phyloP scores from a whole-genome alignment of 2,329 filamentous ascomycete species.

The Diaporthe aspalathi region DNA sequence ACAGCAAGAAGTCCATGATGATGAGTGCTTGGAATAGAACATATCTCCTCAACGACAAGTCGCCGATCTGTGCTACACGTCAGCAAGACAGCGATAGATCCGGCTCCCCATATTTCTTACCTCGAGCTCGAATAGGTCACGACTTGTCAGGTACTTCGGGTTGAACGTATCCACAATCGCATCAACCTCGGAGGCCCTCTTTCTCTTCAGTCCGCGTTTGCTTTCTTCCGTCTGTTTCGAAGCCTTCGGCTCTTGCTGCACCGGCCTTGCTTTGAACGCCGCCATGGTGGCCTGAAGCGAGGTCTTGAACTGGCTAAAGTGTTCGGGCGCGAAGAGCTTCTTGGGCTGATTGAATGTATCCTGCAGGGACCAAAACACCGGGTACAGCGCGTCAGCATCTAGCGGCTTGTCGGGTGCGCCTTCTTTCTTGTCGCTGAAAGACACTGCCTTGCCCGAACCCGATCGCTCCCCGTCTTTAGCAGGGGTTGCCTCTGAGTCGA shows the following conservation, averaged over 20 bases:
- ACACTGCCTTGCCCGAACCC: conserved; percentile 56
- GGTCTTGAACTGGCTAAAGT: conserved; percentile 84
- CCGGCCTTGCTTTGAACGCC: conserved; percentile 64
- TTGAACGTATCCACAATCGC: conserved; percentile 84
- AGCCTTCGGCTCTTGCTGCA: conserved; percentile 57
- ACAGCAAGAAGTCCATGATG: conserved; percentile 94
- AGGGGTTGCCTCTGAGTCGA: conserved; percentile 64
- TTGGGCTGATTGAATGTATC: conserved; percentile 92
- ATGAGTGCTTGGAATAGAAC: conserved; percentile 96
- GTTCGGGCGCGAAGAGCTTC: conserved; percentile 76
- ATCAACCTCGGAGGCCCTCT: conserved; percentile 69
- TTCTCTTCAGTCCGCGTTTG: conserved; percentile 77
- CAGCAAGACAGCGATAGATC: conserved; percentile 33
- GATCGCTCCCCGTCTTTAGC: conserved; percentile 49
- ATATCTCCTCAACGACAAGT: conserved; percentile 92
- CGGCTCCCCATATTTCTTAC: conserved; percentile 57
- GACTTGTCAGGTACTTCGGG: conserved; percentile 97
- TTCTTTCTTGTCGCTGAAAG: conserved; percentile 57
- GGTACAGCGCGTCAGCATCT: conserved; percentile 81
- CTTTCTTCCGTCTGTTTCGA: conserved; percentile 71
- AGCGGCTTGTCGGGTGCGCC: conserved; percentile 61
- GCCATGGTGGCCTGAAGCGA: conserved; percentile 76
- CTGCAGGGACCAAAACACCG: conserved; percentile 94
- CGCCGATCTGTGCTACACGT: conserved; percentile 75
- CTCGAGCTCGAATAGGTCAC: conserved; percentile 95